Evolutionary conservation across 805 yeast species (phyloP), one percentile per base, ranked within the genome.

Genomic region (Yarrowia porcina): DNA sequence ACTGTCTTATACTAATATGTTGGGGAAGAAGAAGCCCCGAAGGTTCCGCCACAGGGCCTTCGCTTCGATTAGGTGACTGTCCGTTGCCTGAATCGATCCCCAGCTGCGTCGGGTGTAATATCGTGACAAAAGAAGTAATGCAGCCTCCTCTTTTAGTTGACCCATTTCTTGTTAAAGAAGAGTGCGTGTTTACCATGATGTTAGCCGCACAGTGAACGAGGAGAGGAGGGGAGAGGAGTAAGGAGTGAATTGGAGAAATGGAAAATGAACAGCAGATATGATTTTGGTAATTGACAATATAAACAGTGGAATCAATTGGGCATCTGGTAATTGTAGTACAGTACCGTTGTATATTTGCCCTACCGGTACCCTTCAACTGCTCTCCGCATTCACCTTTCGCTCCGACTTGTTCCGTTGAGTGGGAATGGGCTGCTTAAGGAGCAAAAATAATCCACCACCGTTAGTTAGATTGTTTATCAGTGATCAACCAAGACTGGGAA

Each of bases 191-290:
- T 35, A 35, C 21, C 23, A n/a, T 21, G 25, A n/a, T 38, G 42
- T 4, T 45, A 45, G 52, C 52, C 52, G 52, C 52, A 30, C 52
- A 28, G 28, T n/a, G n/a, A n/a, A n/a, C n/a, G n/a, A n/a, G n/a
- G n/a, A n/a, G n/a, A n/a, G n/a, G n/a, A n/a, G n/a, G n/a, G n/a
- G n/a, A n/a, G n/a, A n/a, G n/a, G n/a, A n/a, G n/a, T n/a, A n/a
- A n/a, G n/a, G n/a, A n/a, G n/a, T n/a, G n/a, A n/a, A n/a, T n/a
- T n/a, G n/a, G n/a, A n/a, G n/a, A n/a, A n/a, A n/a, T n/a, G n/a
- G n/a, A n/a, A n/a, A n/a, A n/a, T n/a, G n/a, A n/a, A n/a, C n/a
- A n/a, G n/a, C n/a, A n/a, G n/a, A n/a, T n/a, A n/a, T n/a, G n/a
- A n/a, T n/a, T n/a, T n/a, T n/a, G n/a, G n/a, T n/a, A n/a, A n/a